These are phyloP conservation scores for Dactylellina leptospora DNA, from an alignment of 2,329 filamentous ascomycete species.

Conservation along the genomic window DNA sequence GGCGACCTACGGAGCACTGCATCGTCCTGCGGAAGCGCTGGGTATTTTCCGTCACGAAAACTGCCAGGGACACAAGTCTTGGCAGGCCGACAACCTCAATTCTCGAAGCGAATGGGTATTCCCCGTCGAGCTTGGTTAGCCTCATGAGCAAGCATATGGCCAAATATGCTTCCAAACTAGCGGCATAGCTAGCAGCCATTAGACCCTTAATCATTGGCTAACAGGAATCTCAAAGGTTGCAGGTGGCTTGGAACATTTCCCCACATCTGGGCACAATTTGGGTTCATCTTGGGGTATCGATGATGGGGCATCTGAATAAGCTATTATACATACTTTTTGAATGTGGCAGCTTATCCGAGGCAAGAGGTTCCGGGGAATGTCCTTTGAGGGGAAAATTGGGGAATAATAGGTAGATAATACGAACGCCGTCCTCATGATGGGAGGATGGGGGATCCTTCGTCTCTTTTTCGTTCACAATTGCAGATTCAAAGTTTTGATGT, in stretches of 20 bases:
- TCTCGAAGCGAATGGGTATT: constrained; percentile 14
- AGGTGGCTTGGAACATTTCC: constrained; percentile 9
- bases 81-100: background rate
- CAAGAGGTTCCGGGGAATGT: constrained; percentile 3
- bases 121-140: background rate
- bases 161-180: background rate
- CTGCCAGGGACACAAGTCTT: background rate
- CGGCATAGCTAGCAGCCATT: background rate
- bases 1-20: too few relatives aligned
- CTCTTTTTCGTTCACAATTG: too few relatives aligned
- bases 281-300: background rate
- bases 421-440: background rate
- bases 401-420: constrained; percentile 1
- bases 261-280: constrained; percentile 6
- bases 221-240: background rate
- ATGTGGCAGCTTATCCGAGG: constrained; percentile 14
- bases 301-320: constrained; percentile 17
- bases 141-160: background rate
- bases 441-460: too few relatives aligned
- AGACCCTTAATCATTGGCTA: constrained; percentile 16
- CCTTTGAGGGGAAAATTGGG: background rate
- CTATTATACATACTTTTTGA: constrained; percentile 8
- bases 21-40: too few relatives aligned
- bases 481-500: too few relatives aligned
- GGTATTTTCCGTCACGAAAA: constrained; percentile 4